Base-by-base conservation (phyloP, 1,139 yeast genomes). In the Pichia sp. region DNA sequence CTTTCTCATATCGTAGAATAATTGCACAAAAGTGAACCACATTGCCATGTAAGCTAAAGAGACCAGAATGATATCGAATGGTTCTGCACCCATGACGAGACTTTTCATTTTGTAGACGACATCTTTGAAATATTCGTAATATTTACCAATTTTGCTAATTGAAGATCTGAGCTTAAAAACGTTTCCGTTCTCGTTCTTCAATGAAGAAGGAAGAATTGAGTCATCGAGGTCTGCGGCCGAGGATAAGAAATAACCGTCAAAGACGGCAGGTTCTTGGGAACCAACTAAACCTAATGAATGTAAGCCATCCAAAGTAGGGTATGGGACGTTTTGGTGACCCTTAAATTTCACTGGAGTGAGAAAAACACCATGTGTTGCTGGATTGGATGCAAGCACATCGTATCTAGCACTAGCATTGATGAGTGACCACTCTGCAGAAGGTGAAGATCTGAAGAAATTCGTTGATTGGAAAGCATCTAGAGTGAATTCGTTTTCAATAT, bases 31-130 rank as follows among this genome's bases (percentile, higher is more conserved):
- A 14, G 96, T 85, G 60, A 84, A 81, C 71, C 86, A 70, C 96
- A 91, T 88, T 35, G 94, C 94, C 25, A 77, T 50, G 58, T 93
- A 93, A 3, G 96, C 97, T 36, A 79, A 60, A 10, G 86, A 72
- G 38, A 93, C 80, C 43, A 88, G 71, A 12, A 77, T 75, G 32
- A 91, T 77, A 59, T 93, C 98, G 48, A 86, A 85, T 25, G 81
- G 75, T 51, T 91, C 96, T 12, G 97, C 94, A 42, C 84, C 80
- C 39, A 68, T 66, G 38, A 86, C 68, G 45, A 82, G 65, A 35
- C 66, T 69, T 37, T 64, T 55, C 17, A 83, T 57, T 46, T 71
- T 74, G 30, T 58, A 48, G 35, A 70, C 54, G 22, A 73, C 59
- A 40, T 64, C 58, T 25, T 64, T 66, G 32, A 73, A 53, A 60